Conservation (phyloP, 768 basidiomycete species). For the Nidularia sp. region DNA sequence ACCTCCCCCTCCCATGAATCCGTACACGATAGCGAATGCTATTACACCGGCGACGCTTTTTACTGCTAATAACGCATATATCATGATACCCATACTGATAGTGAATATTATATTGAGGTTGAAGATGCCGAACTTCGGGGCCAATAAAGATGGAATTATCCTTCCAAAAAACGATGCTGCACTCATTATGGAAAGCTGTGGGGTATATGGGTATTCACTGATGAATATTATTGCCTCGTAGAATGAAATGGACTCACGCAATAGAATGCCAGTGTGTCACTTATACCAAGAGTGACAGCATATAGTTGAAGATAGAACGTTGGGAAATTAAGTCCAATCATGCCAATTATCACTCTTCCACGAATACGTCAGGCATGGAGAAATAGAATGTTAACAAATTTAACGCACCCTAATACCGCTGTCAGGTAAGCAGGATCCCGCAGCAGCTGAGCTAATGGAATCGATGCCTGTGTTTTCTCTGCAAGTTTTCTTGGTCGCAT, state of each 20-base stretch:
- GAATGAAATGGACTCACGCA: slow-evolving; percentile 1
- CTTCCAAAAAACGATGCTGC: not conserved
- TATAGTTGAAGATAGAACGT: slow-evolving; percentile 30
- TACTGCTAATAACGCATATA: not conserved
- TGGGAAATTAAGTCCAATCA: slow-evolving; percentile 7
- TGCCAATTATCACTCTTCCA: slow-evolving; percentile 1
- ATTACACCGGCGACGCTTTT: not conserved
- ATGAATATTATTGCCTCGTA: not conserved
- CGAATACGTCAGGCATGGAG: no score
- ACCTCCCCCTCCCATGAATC: not conserved
- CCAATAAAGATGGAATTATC: not conserved
- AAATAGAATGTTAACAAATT: not conserved
- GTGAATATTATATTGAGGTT: slow-evolving; percentile 1
- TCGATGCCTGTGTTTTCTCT: slow-evolving; percentile 2
- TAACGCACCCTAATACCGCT: slow-evolving; percentile 1
- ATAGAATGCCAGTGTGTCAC: slow-evolving; percentile 19
- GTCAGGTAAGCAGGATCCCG: not conserved
- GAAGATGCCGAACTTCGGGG: not conserved
- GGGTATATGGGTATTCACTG: not conserved
- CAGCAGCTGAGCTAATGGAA: not conserved
- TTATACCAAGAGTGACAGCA: slow-evolving; percentile 20
- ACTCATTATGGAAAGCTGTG: slow-evolving; percentile 1
- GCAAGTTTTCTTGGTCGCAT: slow-evolving; percentile 27
- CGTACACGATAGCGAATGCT: slow-evolving; percentile 1
- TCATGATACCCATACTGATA: not conserved